A percentile compares a stretch with the other conserved stretches of the same genome.
Conservation (phyloP, 768 basidiomycete species). For the Cytidiella melzeri region DNA sequence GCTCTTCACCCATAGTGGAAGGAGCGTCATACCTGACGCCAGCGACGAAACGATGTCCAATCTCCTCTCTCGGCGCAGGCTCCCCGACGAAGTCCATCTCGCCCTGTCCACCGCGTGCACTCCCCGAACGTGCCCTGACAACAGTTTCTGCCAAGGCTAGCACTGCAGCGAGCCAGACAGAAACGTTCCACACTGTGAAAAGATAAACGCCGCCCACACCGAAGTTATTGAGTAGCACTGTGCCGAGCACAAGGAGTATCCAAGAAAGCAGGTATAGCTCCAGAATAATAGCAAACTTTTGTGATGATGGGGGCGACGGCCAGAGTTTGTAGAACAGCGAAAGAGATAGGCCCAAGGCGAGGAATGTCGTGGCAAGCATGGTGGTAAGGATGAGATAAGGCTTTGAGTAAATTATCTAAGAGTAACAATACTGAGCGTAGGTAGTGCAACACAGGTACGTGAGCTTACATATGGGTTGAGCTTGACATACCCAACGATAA, state of each 20-base stretch:
- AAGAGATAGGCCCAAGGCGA: conserved; percentile 39
- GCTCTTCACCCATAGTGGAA: conserved; percentile 12
- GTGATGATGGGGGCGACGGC: conserved; percentile 32
- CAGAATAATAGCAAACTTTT: conserved; percentile 45
- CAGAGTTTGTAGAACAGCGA: conserved; percentile 25
- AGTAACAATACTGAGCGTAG: too few relatives aligned
- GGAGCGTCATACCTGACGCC: conserved; percentile 20
- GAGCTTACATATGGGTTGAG: conserved; percentile 63
- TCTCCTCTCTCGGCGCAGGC: conserved; percentile 6
- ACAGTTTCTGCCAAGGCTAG: conserved; percentile 33
- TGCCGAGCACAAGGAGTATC: conserved; percentile 48
- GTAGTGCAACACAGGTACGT: too few relatives aligned
- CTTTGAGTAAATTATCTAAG: conserved; percentile 55
- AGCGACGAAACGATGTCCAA: conserved; percentile 15
- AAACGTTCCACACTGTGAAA: conserved; percentile 48
- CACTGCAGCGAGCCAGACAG: conserved; percentile 36
- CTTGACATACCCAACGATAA: conserved; percentile 43
- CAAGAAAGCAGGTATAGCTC: conserved; percentile 56
- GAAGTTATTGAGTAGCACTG: conserved; percentile 35
- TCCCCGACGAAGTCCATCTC: conserved; percentile 13
- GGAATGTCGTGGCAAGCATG: conserved; percentile 43
- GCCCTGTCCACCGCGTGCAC: conserved; percentile 10
- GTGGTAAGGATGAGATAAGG: conserved; percentile 47
- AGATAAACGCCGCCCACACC: conserved; percentile 52
- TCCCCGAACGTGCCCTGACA: conserved; percentile 17